phyloP scores from a whole-genome alignment of 2,329 filamentous ascomycete species.

The Talaromyces funiculosus region DNA sequence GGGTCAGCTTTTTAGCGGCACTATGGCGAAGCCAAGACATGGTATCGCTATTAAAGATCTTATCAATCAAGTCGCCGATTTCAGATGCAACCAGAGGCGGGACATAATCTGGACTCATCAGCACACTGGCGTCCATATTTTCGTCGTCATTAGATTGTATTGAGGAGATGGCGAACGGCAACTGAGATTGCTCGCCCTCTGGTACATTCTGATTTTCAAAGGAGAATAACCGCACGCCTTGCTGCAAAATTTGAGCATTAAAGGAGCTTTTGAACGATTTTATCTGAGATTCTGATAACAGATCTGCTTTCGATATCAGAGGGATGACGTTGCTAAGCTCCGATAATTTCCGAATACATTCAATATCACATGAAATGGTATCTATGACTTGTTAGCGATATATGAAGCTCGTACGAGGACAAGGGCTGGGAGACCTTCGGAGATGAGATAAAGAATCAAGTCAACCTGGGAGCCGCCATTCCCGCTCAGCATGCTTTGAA shows the following conservation, averaged over 20 bases:
- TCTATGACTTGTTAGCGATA: constrained; percentile 35
- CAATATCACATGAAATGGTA: constrained; percentile 59
- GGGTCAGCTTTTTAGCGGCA: constrained; percentile 73
- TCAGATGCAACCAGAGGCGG: constrained; percentile 75
- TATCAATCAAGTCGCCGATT: constrained; percentile 61
- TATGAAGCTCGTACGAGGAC: not conserved
- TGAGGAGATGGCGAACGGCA: constrained; percentile 73
- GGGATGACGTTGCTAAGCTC: constrained; percentile 78
- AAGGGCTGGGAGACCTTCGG: constrained; percentile 52
- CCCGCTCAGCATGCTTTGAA: constrained; percentile 71
- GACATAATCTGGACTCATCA: constrained; percentile 89
- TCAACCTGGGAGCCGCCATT: constrained; percentile 81
- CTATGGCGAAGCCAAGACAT: constrained; percentile 76
- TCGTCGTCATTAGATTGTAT: constrained; percentile 66
- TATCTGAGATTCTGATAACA: constrained; percentile 55
- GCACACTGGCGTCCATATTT: constrained; percentile 82
- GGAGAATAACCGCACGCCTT: constrained; percentile 59
- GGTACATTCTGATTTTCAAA: constrained; percentile 46
- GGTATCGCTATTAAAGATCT: constrained; percentile 71
- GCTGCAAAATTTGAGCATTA: constrained; percentile 28
- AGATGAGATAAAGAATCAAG: constrained; percentile 74
- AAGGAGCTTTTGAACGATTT: constrained; percentile 52
- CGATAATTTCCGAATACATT: constrained; percentile 65
- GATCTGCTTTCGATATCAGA: constrained; percentile 71
- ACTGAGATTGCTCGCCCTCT: constrained; percentile 27